Percentiles rank a stretch among this genome's conserved stretches.
phyloP scores from a whole-genome alignment of 2,329 filamentous ascomycete species.

The Colletotrichum lupini region DNA sequence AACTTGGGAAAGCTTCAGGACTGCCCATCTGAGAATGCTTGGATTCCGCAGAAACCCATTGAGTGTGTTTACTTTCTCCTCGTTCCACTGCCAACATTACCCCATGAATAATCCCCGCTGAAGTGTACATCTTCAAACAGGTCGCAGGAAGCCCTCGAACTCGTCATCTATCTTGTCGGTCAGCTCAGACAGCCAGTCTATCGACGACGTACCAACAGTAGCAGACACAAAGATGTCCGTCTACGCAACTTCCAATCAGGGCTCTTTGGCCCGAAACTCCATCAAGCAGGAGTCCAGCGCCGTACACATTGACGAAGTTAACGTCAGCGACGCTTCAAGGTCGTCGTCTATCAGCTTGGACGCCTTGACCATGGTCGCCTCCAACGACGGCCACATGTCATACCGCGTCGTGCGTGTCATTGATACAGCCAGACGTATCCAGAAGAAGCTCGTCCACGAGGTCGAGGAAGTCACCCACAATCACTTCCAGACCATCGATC shows the following conservation, averaged over 20 bases:
- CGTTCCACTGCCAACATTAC: background rate
- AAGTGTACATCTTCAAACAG: background rate
- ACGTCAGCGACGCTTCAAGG: slow-evolving; percentile 18
- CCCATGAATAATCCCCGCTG: background rate
- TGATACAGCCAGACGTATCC: slow-evolving; percentile 4
- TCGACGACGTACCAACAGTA: background rate
- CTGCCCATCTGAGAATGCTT: slow-evolving; percentile 19
- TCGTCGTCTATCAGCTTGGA: slow-evolving; percentile 17
- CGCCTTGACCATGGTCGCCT: background rate
- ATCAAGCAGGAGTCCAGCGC: slow-evolving; percentile 10
- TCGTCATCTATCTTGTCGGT: slow-evolving; percentile 20
- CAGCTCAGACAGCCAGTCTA: slow-evolving; percentile 8
- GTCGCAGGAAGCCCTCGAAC: slow-evolving; percentile 29
- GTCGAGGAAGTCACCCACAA: slow-evolving; percentile 17
- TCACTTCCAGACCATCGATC: slow-evolving; percentile 21
- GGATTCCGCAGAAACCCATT: slow-evolving; percentile 33
- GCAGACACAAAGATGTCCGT: slow-evolving; percentile 15
- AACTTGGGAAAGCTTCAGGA: background rate
- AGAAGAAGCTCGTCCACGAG: slow-evolving; percentile 16
- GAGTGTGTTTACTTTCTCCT: slow-evolving; percentile 11
- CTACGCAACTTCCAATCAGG: slow-evolving; percentile 1
- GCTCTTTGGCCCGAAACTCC: slow-evolving; percentile 5
- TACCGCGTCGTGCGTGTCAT: background rate
- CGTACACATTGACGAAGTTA: background rate
- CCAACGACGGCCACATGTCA: background rate